These are phyloP conservation scores for Colletotrichum costaricense DNA, from an alignment of 2,329 filamentous ascomycete genomes.

Conservation along the genomic window DNA sequence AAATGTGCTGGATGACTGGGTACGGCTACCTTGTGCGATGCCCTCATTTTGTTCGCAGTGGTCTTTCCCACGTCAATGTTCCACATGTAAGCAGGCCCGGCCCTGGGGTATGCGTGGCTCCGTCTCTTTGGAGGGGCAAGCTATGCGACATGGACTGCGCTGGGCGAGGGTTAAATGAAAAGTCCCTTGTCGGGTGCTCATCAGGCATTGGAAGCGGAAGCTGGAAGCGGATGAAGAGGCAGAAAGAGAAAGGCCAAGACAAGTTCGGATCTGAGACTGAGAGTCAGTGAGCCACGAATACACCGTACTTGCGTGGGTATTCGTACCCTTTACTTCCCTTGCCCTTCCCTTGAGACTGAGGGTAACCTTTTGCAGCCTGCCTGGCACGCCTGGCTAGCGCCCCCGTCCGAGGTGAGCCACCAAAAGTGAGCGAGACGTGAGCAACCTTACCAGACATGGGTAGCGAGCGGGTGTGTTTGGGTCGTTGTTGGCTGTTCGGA, in stretches of 20 bases:
- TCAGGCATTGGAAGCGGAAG: conserved; percentile 4
- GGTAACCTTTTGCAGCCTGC: background rate
- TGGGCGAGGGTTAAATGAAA: background rate
- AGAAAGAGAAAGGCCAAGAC: background rate
- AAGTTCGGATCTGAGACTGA: conserved; percentile 1
- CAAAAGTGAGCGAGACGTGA: background rate
- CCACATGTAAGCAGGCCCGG: conserved; percentile 20
- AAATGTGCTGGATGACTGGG: background rate
- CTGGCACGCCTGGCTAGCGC: background rate
- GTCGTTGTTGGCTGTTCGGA: conserved; percentile 17
- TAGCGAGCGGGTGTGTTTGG: conserved; percentile 19
- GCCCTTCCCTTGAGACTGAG: background rate
- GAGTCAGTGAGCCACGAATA: conserved; percentile 7
- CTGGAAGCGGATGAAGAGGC: conserved; percentile 13
- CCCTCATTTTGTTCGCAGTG: background rate
- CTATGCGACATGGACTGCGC: conserved; percentile 3
- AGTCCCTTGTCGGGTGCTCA: conserved; percentile 4
- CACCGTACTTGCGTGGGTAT: background rate
- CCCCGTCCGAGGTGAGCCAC: background rate
- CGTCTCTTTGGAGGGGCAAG: conserved; percentile 20
- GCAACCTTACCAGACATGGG: conserved; percentile 18
- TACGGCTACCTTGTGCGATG: conserved; percentile 2
- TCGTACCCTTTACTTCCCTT: background rate
- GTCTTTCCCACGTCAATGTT: conserved; percentile 15
- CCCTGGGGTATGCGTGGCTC: conserved; percentile 12